Percentiles rank a stretch among this genome's conserved stretches.
These are phyloP conservation scores for Quercus berberidifolia DNA, from an alignment of 306 rosid genomes.

Conservation along the genomic window DNA sequence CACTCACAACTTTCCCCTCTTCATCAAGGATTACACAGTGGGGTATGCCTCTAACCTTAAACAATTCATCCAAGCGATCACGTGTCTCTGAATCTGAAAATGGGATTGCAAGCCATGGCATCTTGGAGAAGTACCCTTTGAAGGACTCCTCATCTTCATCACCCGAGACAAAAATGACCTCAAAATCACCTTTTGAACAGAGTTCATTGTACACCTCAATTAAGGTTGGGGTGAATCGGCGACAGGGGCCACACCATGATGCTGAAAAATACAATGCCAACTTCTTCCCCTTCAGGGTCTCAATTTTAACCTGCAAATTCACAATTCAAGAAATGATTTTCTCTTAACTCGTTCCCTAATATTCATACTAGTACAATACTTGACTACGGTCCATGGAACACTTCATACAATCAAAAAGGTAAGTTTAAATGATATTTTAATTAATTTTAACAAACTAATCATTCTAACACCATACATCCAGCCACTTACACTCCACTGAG, in stretches of 20 bases:
- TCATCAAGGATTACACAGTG: constrained; percentile 34
- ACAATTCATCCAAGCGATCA: constrained; percentile 33
- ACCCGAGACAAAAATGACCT: constrained; percentile 43
- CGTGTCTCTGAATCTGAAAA: constrained; percentile 27
- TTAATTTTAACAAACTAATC: background rate
- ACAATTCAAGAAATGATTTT: constrained; percentile 9
- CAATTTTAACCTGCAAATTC: constrained; percentile 39
- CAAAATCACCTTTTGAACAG: constrained; percentile 30
- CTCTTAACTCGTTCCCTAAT: background rate
- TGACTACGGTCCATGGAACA: background rate
- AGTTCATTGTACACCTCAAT: constrained; percentile 31
- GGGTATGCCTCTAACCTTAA: constrained; percentile 47
- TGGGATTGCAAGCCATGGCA: constrained; percentile 57
- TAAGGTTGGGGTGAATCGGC: constrained; percentile 41
- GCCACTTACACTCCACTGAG: background rate
- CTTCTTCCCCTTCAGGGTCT: constrained; percentile 25
- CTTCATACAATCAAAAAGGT: background rate
- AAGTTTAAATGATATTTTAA: background rate
- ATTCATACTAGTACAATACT: background rate
- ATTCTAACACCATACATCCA: background rate
- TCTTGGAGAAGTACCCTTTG: constrained; percentile 27
- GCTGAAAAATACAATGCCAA: constrained; percentile 51
- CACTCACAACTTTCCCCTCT: constrained; percentile 28
- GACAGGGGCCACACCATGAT: constrained; percentile 54
- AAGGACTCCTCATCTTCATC: constrained; percentile 44